Base-by-base conservation (phyloP, 169 alveolate species). In the Babesia bovis region DNA sequence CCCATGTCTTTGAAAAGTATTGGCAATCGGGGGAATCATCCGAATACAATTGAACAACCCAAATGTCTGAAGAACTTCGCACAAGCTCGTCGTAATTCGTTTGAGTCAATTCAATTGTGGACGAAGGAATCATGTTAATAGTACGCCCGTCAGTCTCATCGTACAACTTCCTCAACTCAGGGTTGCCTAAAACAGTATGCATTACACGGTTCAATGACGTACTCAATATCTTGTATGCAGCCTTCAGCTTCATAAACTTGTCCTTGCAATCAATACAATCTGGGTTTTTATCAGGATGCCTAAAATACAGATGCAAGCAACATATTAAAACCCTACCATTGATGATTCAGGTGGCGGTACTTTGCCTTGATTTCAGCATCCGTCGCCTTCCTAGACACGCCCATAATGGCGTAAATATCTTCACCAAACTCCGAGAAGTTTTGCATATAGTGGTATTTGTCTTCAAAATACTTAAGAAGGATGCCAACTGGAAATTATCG, bases 261-360 rank as follows among this genome's bases (percentile, higher is more conserved):
- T 79, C 68, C 65, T 70, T 66, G 32, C 87, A 79, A 28, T 79
- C 87, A 0, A 7, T 66, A 47, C 87, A 79, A 56, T 69, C 60
- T 44, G 74, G 74, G 50, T 79, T 79, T 73, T 79, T 79, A 53
- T 79, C 87, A n/a, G 87, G 87, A 55, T 79, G 87, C 87, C 87
- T 79, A 32, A 17, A 45, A 17, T 3, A 38, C 23, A 0, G 23
- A 45, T 15, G 4, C 0, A 17, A 1, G 7, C 60, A 3, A 36
- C 4, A 17, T 12, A 3, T 5, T 0, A 3, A 5, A 6, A 30
- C 13, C 33, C n/a, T 59, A 79, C 87, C 87, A 79, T 38, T 79
- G 68, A 66, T 57, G 74, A 25, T 59, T 50, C 65, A 79, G 75
- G 44, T 79, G 73, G 53, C 87, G 67, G 61, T 79, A 79, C 47